Evolutionary conservation across 2,329 filamentous ascomycete species (phyloP).

Genomic region (Trichophyton schoenleinii): DNA sequence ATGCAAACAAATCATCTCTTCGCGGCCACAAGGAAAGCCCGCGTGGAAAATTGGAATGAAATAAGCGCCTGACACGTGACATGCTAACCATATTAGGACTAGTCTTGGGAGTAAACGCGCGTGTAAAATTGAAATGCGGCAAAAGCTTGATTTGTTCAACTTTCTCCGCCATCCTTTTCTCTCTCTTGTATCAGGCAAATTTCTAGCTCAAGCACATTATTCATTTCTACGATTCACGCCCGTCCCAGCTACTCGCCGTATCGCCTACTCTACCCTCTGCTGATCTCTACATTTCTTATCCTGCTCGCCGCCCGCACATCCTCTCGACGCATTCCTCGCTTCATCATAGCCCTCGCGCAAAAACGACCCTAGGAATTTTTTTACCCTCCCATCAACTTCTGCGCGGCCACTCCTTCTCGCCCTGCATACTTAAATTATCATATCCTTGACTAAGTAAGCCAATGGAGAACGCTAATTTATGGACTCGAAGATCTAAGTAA

Average conservation of each 20-base stretch:
- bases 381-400: neutral
- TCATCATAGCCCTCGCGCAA: neutral
- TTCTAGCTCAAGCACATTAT: neutral
- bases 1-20: neutral
- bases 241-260: neutral
- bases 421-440: neutral
- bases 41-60: neutral
- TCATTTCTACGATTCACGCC: neutral
- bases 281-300: neutral
- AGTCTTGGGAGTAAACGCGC: neutral
- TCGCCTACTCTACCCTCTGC: neutral
- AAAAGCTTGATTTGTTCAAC: slow-evolving; percentile 7
- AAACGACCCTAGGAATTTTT: neutral
- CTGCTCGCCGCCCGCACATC: neutral
- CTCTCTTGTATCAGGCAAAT: slow-evolving; percentile 2
- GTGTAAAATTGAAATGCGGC: slow-evolving; percentile 4
- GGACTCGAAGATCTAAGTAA: slow-evolving; percentile 31
- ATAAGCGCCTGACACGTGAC: neutral
- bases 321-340: neutral
- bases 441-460: slow-evolving; percentile 11
- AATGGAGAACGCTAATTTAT: slow-evolving; percentile 41
- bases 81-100: neutral
- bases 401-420: neutral
- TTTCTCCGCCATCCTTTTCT: neutral
- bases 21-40: neutral